Evolutionary conservation across 352 stramenopile species (phyloP).

Genomic region (Globisporangium splendens): DNA sequence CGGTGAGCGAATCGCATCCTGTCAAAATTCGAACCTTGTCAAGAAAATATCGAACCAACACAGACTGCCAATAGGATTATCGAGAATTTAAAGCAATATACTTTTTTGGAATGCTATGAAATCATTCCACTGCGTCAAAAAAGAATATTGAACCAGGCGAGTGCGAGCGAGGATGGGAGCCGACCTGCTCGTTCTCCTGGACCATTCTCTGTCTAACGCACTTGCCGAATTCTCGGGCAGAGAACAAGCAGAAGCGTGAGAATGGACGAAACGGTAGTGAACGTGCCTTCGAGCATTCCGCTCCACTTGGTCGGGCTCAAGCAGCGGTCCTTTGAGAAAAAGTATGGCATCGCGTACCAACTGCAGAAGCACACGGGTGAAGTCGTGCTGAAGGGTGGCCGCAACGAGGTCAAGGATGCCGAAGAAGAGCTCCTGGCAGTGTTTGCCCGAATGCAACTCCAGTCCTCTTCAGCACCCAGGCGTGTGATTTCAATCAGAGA

Average conservation of each 20-base stretch:
- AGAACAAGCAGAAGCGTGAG: not conserved
- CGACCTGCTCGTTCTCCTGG: too few relatives aligned
- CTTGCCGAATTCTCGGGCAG: not conserved
- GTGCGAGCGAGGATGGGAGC: too few relatives aligned
- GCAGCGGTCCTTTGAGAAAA: constrained; percentile 1
- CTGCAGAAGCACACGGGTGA: not conserved
- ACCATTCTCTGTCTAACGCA: too few relatives aligned
- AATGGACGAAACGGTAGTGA: constrained; percentile 2
- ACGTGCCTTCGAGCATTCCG: not conserved
- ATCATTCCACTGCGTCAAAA: too few relatives aligned
- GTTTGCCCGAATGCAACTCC: not conserved
- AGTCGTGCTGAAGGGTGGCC: not conserved
- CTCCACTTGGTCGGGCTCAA: not conserved
- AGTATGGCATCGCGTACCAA: not conserved
- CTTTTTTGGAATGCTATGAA: too few relatives aligned
- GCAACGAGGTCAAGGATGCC: not conserved
- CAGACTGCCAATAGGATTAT: not conserved
- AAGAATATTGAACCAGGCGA: too few relatives aligned
- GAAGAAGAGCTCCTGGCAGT: not conserved
- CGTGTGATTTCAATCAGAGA: too few relatives aligned
- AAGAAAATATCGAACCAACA: not conserved
- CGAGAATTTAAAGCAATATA: too few relatives aligned
- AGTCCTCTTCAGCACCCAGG: too few relatives aligned
- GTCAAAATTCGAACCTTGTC: too few relatives aligned
- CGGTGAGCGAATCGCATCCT: constrained; percentile 12